phyloP scores from a whole-genome alignment of 1,284 basidiomycete species.

The Amylostereum chailletii region DNA sequence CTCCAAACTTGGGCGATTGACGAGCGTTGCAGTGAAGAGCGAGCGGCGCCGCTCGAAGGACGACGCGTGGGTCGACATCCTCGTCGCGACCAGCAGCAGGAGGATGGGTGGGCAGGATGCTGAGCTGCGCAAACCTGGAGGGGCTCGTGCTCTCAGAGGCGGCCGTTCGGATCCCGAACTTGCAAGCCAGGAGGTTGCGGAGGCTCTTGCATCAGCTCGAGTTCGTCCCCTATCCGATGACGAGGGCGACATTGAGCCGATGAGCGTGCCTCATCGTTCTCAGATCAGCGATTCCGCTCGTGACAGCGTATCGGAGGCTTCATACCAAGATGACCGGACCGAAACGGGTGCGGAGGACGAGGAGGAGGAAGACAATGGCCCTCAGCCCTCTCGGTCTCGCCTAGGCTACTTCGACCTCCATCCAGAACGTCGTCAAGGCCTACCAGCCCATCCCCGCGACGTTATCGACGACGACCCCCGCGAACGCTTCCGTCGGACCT shows the following conservation, averaged over 20 bases:
- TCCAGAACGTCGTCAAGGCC: conserved; percentile 32
- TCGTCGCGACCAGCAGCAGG: conserved; percentile 58
- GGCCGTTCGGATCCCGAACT: conserved; percentile 56
- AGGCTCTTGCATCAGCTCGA: conserved; percentile 59
- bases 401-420: conserved; percentile 68
- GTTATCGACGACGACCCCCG: conserved; percentile 29
- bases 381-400: conserved; percentile 19
- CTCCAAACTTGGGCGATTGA: not conserved
- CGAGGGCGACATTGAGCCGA: conserved; percentile 4
- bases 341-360: conserved; percentile 14
- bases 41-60: conserved; percentile 48
- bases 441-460: conserved; percentile 2
- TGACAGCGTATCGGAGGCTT: conserved; percentile 10
- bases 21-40: conserved; percentile 26
- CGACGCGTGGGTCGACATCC: conserved; percentile 79
- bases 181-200: conserved; percentile 61
- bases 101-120: conserved; percentile 55
- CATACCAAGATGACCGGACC: conserved; percentile 6
- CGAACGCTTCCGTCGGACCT: conserved; percentile 14
- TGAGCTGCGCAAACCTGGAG: conserved; percentile 26
- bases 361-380: conserved; percentile 26
- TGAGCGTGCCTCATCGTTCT: not conserved
- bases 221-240: conserved; percentile 37
- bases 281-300: not conserved
- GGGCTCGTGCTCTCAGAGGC: conserved; percentile 21